Evolutionary conservation across 2,329 filamentous ascomycete species (phyloP).

Genomic region (Penicillium hesseltinei): DNA sequence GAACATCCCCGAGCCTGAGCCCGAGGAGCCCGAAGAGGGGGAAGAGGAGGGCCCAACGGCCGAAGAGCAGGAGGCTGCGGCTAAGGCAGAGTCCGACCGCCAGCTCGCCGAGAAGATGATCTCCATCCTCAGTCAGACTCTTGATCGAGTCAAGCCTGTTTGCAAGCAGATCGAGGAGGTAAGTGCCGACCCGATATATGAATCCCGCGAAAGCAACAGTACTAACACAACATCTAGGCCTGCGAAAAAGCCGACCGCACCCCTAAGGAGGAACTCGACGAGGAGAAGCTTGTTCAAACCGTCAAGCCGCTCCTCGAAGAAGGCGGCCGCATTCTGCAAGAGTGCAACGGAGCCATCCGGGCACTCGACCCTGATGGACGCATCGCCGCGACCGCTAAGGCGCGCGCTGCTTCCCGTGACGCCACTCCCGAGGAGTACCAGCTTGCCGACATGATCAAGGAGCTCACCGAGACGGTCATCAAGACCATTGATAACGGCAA

Average conservation of each 20-base stretch:
- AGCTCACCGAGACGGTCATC: constrained; percentile 75
- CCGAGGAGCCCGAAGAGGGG: constrained; percentile 43
- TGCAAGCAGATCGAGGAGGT: constrained; percentile 82
- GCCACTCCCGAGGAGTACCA: constrained; percentile 80
- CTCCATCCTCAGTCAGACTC: constrained; percentile 69
- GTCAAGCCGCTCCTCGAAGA: constrained; percentile 89
- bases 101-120: constrained; percentile 77
- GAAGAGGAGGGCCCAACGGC: constrained; percentile 44
- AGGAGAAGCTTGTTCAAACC: constrained; percentile 81
- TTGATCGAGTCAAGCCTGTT: constrained; percentile 80
- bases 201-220: background rate
- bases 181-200: constrained; percentile 32
- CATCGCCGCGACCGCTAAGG: constrained; percentile 81
- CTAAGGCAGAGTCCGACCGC: constrained; percentile 64
- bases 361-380: constrained; percentile 85
- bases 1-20: constrained; percentile 51
- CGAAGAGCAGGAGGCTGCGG: constrained; percentile 54
- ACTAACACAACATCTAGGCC: constrained; percentile 48
- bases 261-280: constrained; percentile 82
- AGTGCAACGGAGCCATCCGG: constrained; percentile 82
- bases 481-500: constrained; percentile 83
- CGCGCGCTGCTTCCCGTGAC: constrained; percentile 70
- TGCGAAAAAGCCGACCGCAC: constrained; percentile 78
- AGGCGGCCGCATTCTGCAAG: constrained; percentile 74
- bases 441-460: constrained; percentile 81